Conservation (phyloP, 768 basidiomycete genomes). For the Tylopilus balloui region DNA sequence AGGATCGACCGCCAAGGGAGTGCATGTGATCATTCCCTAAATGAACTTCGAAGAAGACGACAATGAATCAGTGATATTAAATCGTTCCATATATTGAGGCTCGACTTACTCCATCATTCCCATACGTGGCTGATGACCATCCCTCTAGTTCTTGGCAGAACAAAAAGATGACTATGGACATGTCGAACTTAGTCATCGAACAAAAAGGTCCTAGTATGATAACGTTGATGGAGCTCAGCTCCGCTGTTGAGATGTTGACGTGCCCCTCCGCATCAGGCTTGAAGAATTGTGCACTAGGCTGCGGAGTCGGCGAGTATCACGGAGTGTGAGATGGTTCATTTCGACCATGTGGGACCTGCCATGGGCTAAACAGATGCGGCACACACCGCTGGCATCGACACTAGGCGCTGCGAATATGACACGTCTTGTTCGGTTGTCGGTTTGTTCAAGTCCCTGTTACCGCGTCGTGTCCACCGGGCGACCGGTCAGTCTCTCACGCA, state of each 20-base stretch:
- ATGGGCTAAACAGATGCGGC: too few species aligned
- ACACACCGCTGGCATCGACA: neutral
- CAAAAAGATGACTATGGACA: too few species aligned
- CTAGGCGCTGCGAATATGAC: neutral
- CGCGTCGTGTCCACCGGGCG: slow-evolving; percentile 2
- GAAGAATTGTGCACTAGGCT: too few species aligned
- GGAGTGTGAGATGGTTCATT: neutral
- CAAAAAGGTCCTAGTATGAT: too few species aligned
- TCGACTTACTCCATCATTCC: slow-evolving; percentile 11
- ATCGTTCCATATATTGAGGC: slow-evolving; percentile 2
- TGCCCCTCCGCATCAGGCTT: neutral
- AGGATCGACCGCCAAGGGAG: neutral
- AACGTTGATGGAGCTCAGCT: neutral
- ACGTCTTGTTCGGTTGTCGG: slow-evolving; percentile 10
- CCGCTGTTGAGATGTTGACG: neutral
- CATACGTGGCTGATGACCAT: slow-evolving; percentile 4
- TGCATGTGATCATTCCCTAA: neutral
- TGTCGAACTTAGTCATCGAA: neutral
- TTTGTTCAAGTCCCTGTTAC: slow-evolving; percentile 3
- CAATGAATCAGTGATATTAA: neutral
- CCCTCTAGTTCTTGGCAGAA: neutral
- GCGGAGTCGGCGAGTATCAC: neutral
- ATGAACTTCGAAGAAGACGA: slow-evolving; percentile 14
- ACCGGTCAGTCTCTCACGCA: neutral
- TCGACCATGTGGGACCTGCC: slow-evolving; percentile 2